Evolutionary conservation across 257 asterid species (phyloP), one percentile per base, ranked within the genome.

Genomic region (Coffea canephora): DNA sequence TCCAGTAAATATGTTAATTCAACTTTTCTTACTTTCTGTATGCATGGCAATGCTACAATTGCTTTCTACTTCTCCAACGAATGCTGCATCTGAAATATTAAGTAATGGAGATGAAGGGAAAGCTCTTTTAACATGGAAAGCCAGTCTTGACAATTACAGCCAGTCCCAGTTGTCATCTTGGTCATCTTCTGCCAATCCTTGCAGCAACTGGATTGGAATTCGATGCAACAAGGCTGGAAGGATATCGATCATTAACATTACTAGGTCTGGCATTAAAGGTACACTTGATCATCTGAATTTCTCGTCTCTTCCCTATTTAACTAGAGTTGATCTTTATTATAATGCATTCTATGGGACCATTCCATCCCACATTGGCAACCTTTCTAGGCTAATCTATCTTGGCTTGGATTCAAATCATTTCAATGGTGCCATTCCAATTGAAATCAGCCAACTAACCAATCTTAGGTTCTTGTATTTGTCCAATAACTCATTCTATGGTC

Each of bases 121-220:
- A 19, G 83, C 84, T 85, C 89, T 81, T 82, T 86, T 36, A 79
- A 39, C 69, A 64, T 64, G 69, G 69, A 64, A 64, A 25, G 7
- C 71, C 43, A 36, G n/a, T n/a, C 68, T n/a, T n/a, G 68, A 62
- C 5, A n/a, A 62, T n/a, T 1, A 62, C 25, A 62, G 36, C 16
- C 23, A 68, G 14, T 15, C 9, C 6, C n/a, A 4, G 43, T 27
- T 34, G 68, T 27, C 43, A 11, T 68, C 72, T 3, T 68, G 72
- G 72, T 41, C 43, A 3, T 2, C 72, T 34, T 36, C n/a, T 1
- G 3, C n/a, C 48, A 15, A 68, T 3, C 48, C 48, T 4, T 68
- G 72, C 49, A 68, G 11, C 4, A 36, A 68, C 11, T 36, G 72
- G 48, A 10, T 34, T 68, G 72, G 72, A 68, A 68, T 68, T 36